Evolutionary conservation across 2,329 filamentous ascomycete species (phyloP).

Genomic region (Pseudocercospora ulei): DNA sequence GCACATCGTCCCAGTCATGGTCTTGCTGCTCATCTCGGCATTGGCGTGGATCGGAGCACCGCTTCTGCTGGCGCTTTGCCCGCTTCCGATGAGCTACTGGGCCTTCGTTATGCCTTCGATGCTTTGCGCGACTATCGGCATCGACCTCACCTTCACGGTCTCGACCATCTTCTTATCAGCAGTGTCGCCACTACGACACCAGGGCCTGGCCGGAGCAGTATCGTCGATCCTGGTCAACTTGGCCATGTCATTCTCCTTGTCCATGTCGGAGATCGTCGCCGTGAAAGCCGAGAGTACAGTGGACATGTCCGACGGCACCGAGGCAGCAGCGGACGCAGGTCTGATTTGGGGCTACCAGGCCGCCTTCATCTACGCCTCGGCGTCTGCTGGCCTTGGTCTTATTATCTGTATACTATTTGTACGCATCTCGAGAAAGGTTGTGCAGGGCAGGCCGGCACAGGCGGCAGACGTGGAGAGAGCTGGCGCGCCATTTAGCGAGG

Average conservation of each 20-base stretch:
- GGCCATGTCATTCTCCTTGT: slow-evolving; percentile 33
- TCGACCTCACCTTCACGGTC: slow-evolving; percentile 35
- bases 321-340: slow-evolving; percentile 3
- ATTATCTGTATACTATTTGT: slow-evolving; percentile 28
- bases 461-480: slow-evolving; percentile 21
- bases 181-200: slow-evolving; percentile 30
- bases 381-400: slow-evolving; percentile 28
- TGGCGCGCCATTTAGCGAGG: slow-evolving; percentile 12
- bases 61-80: slow-evolving; percentile 31
- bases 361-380: slow-evolving; percentile 31
- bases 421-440: slow-evolving; percentile 24
- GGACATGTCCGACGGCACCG: background rate
- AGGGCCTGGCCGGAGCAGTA: slow-evolving; percentile 34
- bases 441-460: slow-evolving; percentile 17
- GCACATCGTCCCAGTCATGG: slow-evolving; percentile 29
- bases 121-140: slow-evolving; percentile 33
- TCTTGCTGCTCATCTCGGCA: slow-evolving; percentile 30
- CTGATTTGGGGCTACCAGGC: slow-evolving; percentile 23
- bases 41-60: slow-evolving; percentile 34
- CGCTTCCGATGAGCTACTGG: slow-evolving; percentile 32
- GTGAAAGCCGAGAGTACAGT: slow-evolving; percentile 19
- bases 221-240: slow-evolving; percentile 34
- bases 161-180: slow-evolving; percentile 31
- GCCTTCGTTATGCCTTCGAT: slow-evolving; percentile 33
- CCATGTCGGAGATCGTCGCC: slow-evolving; percentile 31